These are phyloP conservation scores for Phytophthora pisi DNA, from an alignment of 352 stramenopile genomes.

Conservation along the genomic window DNA sequence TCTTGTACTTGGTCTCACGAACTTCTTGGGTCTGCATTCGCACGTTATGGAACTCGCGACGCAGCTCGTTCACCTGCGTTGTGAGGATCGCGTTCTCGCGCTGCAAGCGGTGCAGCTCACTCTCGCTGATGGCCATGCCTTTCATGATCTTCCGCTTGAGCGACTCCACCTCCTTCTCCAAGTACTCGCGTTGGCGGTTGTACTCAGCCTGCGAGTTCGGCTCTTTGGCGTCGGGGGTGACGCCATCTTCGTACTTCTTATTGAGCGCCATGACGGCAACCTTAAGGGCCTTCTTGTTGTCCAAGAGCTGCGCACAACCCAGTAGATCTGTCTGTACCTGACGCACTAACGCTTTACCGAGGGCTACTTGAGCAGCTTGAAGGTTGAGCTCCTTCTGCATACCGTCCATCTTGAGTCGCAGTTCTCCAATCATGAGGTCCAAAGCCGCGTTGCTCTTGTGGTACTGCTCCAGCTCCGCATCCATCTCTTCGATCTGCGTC, in stretches of 20 bases:
- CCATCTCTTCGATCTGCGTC: conserved; percentile 96
- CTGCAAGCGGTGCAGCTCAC: conserved; percentile 78
- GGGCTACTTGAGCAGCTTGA: conserved; percentile 68
- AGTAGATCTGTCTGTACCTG: conserved; percentile 84
- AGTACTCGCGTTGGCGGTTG: conserved; percentile 91
- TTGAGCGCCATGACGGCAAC: conserved; percentile 79
- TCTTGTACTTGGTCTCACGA: conserved; percentile 52
- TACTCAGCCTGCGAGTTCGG: conserved; percentile 92
- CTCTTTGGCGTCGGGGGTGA: conserved; percentile 79
- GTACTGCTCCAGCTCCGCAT: conserved; percentile 94
- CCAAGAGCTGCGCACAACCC: conserved; percentile 70
- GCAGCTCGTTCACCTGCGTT: conserved; percentile 83
- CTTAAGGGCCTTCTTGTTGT: conserved; percentile 84
- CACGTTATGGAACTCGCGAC: conserved; percentile 80
- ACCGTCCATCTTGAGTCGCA: conserved; percentile 93
- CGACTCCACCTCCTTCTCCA: conserved; percentile 90
- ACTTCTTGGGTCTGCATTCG: conserved; percentile 77
- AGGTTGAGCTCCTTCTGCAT: conserved; percentile 87
- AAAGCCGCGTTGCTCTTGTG: conserved; percentile 95
- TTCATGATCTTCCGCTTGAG: conserved; percentile 93
- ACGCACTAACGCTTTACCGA: conserved; percentile 70
- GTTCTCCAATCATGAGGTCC: conserved; percentile 95
- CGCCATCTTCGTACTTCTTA: conserved; percentile 86
- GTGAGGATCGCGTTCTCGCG: conserved; percentile 85
- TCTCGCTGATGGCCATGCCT: conserved; percentile 84